Evolutionary conservation across 1,139 yeast species (phyloP).

Genomic region (Yamadazyma taylorii): DNA sequence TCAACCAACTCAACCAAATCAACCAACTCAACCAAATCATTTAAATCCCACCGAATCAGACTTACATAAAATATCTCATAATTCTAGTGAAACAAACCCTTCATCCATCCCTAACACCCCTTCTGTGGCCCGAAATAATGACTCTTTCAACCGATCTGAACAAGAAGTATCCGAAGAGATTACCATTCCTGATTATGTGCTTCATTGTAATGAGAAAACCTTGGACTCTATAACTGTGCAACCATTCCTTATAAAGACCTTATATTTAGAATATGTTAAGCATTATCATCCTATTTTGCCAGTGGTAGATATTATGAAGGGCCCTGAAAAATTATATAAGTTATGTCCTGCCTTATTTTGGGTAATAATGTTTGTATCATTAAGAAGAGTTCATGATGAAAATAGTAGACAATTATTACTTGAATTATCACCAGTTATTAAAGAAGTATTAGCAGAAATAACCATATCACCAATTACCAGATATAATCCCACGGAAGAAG

Average conservation of each 20-base stretch:
- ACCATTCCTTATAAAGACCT: constrained; percentile 59
- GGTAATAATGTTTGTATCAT: constrained; percentile 85
- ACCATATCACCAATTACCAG: constrained; percentile 89
- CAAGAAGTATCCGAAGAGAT: constrained; percentile 1
- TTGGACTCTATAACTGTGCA: constrained; percentile 65
- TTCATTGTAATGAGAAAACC: constrained; percentile 62
- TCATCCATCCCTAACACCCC: constrained; percentile 36
- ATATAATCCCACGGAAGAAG: constrained; percentile 70
- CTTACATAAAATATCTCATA: constrained; percentile 6
- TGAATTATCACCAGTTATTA: constrained; percentile 66
- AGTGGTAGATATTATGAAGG: constrained; percentile 75
- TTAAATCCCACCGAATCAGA: not conserved
- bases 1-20: no score
- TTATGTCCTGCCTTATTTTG: constrained; percentile 89
- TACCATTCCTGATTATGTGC: constrained; percentile 37
- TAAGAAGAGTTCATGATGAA: constrained; percentile 56
- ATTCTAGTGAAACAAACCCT: constrained; percentile 17
- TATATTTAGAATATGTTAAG: constrained; percentile 68
- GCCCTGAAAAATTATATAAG: constrained; percentile 77
- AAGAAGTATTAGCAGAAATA: constrained; percentile 78
- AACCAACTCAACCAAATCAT: no score
- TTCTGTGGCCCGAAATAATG: constrained; percentile 21
- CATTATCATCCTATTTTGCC: constrained; percentile 85
- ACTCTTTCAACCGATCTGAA: not conserved
- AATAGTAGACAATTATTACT: constrained; percentile 41